Percentiles rank a stretch among this genome's conserved stretches.
Conservation (phyloP, 2,329 filamentous ascomycete genomes). For the Aspergillus terreus region DNA sequence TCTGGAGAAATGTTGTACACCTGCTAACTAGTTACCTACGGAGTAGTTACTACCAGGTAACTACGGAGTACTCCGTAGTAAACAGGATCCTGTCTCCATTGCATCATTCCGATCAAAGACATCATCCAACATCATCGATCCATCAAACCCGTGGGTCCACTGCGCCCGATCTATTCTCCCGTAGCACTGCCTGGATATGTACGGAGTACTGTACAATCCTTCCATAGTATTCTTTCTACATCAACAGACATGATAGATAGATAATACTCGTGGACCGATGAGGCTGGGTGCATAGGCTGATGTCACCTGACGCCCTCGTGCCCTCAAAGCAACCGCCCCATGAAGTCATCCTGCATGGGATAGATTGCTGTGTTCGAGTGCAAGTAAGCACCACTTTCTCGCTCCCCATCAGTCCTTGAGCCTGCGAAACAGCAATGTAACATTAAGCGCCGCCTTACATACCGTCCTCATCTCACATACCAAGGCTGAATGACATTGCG, state of each 20-base stretch:
- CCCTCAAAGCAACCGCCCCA: slow-evolving; percentile 4
- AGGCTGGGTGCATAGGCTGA: slow-evolving; percentile 3
- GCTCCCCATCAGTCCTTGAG: too few relatives aligned
- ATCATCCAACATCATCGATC: slow-evolving; percentile 11
- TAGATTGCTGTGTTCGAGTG: too few relatives aligned
- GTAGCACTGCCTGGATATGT: neutral
- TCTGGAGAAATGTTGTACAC: too few relatives aligned
- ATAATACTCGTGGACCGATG: neutral
- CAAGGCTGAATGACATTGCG: neutral
- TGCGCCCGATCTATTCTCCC: neutral
- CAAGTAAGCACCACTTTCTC: too few relatives aligned
- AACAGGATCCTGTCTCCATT: neutral
- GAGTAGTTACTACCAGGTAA: too few relatives aligned
- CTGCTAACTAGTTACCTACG: too few relatives aligned
- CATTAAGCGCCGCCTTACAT: neutral
- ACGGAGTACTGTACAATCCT: neutral
- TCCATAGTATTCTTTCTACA: neutral
- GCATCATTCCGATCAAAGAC: slow-evolving; percentile 5
- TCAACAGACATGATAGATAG: too few relatives aligned
- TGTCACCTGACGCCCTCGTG: slow-evolving; percentile 2
- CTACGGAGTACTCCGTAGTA: too few relatives aligned
- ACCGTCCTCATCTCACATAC: neutral
- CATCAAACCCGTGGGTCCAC: neutral
- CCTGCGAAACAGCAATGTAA: neutral
- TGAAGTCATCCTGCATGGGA: slow-evolving; percentile 8